Percentiles rank a stretch among this genome's conserved stretches.
These are phyloP conservation scores for Rhinocladiella similis DNA, from an alignment of 2,329 filamentous ascomycete species.

Conservation along the genomic window DNA sequence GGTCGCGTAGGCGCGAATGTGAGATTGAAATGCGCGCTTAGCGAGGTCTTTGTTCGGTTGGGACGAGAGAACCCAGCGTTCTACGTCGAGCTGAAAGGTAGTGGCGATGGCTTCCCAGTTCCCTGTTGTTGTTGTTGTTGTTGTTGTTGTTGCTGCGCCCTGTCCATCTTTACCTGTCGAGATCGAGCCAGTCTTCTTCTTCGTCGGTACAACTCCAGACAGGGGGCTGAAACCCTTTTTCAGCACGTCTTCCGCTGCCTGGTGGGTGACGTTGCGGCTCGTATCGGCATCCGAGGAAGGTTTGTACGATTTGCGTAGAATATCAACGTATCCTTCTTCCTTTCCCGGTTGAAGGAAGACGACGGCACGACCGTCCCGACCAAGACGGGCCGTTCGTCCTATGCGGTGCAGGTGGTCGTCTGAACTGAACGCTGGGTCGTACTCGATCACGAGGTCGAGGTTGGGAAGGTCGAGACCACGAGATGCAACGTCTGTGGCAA, in stretches of 20 bases:
- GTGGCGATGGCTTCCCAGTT: constrained; percentile 66
- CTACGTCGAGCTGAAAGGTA: constrained; percentile 65
- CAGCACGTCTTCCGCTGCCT: constrained; percentile 65
- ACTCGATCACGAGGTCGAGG: constrained; percentile 92
- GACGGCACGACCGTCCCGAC: constrained; percentile 79
- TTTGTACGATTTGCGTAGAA: constrained; percentile 71
- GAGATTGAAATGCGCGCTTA: constrained; percentile 82
- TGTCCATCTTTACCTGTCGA: constrained; percentile 23
- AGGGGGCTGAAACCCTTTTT: constrained; percentile 62
- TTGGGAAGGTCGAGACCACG: constrained; percentile 94
- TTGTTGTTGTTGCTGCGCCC: constrained; percentile 37
- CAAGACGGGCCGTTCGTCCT: constrained; percentile 90
- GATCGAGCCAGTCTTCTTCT: neutral
- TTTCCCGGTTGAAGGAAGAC: constrained; percentile 88
- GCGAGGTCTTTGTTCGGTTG: constrained; percentile 75
- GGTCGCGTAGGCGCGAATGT: constrained; percentile 92
- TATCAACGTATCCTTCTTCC: constrained; percentile 85
- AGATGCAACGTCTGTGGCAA: constrained; percentile 94
- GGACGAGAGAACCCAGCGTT: constrained; percentile 65
- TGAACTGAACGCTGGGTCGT: constrained; percentile 90
- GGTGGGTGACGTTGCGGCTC: constrained; percentile 56
- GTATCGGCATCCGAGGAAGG: constrained; percentile 53
- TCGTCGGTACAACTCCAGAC: constrained; percentile 31
- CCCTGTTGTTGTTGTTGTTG: too few species aligned
- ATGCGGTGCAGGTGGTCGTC: constrained; percentile 94